Evolutionary conservation across 2,329 filamentous ascomycete genomes (phyloP), one percentile per base, ranked within the genome.

Genomic region (Clarireedia homoeocarpa): DNA sequence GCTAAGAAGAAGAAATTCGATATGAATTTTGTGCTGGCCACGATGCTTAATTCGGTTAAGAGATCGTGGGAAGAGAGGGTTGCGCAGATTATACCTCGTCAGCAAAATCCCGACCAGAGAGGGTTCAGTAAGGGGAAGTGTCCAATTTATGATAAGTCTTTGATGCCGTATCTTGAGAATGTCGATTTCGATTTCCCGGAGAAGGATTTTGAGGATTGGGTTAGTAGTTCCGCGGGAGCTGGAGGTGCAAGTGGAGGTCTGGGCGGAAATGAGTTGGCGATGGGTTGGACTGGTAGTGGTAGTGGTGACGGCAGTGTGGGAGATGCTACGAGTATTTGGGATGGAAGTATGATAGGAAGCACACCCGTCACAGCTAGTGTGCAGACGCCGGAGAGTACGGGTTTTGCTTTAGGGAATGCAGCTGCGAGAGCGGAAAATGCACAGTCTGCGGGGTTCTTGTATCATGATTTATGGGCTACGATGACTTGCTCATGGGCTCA

Each of bases 391-490:
- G 27, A 10, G 27, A 30, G 27, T 10, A 10, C 27, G 9, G 27
- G 27, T 30, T 30, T 30, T 7, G 27, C 6, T 7, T 30, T 23
- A 10, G 23, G 45, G 45, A 6, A 45, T 45, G 42, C 10, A 10
- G 42, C 4, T 45, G 42, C n/a, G 42, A 12, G n/a, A 20, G 20
- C 0, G 20, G 20, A 20, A 20, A 20, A 20, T 20, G 20, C 2
- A 20, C 20, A 20, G 20, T 20, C 20, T 20, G 20, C 2, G 20
- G 38, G 14, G 23, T 48, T 24, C 10, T 30, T 56, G 2, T 63
- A 64, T 58, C 59, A 62, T 51, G 63, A 66, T 56, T 39, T 67
- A 9, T 67, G 66, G 66, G 64, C 62, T 6, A 67, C 64, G 4
- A 67, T 68, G 66, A 67, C 65, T 14, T 58, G 61, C 12, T 62